phyloP scores from a whole-genome alignment of 352 stramenopile species.

The Globisporangium apiculatum region DNA sequence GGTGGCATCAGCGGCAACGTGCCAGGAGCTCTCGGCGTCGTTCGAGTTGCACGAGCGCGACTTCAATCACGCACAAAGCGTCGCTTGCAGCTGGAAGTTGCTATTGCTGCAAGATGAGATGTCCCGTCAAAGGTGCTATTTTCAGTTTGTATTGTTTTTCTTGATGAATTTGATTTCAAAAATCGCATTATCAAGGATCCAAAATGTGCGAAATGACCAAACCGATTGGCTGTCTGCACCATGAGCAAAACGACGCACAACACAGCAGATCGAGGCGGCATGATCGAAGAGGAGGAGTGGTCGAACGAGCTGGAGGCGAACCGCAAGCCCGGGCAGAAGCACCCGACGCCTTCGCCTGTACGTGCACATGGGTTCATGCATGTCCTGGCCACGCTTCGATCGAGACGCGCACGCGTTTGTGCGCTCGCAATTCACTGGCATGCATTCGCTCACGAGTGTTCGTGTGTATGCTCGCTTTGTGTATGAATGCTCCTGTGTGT shows the following conservation, averaged over 20 bases:
- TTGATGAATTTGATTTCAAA: no score
- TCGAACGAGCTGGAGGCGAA: slow-evolving; percentile 87
- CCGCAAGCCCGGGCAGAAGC: slow-evolving; percentile 84
- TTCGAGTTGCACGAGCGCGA: slow-evolving; percentile 16
- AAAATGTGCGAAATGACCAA: no score
- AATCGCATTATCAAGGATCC: no score
- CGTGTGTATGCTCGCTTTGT: no score
- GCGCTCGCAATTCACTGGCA: neutral
- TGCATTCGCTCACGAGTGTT: neutral
- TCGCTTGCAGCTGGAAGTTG: no score
- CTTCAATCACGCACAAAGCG: neutral
- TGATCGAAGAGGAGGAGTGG: slow-evolving; percentile 85
- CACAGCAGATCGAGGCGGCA: slow-evolving; percentile 4
- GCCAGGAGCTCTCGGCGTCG: slow-evolving; percentile 12
- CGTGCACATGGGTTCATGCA: slow-evolving; percentile 8
- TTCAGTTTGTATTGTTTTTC: no score
- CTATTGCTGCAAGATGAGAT: no score
- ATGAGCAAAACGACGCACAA: no score
- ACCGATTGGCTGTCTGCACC: no score
- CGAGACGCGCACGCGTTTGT: neutral
- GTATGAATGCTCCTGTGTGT: neutral
- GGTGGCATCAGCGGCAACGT: neutral
- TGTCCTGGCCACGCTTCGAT: neutral
- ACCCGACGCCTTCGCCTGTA: slow-evolving; percentile 79
- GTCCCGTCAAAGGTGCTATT: no score